phyloP scores from a whole-genome alignment of 106 monocot genomes.

The Narthecium ossifragum region DNA sequence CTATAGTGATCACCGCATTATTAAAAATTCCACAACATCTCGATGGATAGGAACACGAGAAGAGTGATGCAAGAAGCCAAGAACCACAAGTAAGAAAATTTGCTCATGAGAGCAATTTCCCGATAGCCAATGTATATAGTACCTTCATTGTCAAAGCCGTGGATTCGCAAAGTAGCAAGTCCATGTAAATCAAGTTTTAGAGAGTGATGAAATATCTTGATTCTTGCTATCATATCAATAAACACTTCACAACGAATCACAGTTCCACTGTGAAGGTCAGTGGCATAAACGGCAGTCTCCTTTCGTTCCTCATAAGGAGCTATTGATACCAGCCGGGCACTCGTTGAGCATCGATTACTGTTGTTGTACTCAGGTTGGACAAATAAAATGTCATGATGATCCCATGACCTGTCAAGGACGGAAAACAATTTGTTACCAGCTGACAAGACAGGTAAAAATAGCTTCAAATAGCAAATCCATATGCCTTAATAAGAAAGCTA shows the following conservation, averaged over 20 bases:
- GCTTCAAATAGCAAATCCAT: too few species aligned
- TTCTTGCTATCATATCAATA: constrained; percentile 72
- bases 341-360: constrained; percentile 71
- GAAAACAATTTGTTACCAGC: not conserved
- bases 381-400: constrained; percentile 87
- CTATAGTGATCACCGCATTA: too few species aligned
- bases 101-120: too few species aligned
- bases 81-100: too few species aligned
- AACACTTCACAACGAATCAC: constrained; percentile 85
- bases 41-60: too few species aligned
- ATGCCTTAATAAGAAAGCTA: too few species aligned
- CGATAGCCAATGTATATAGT: constrained; percentile 1
- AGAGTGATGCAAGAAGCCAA: too few species aligned
- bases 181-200: constrained; percentile 89
- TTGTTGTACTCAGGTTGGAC: constrained; percentile 87
- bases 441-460: too few species aligned
- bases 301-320: constrained; percentile 68
- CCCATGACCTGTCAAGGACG: constrained; percentile 75
- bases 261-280: constrained; percentile 49
- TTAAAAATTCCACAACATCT: too few species aligned
- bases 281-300: constrained; percentile 90
- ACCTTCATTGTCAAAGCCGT: constrained; percentile 95
- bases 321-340: constrained; percentile 74
- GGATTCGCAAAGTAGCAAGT: constrained; percentile 64
- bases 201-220: constrained; percentile 94